Evolutionary conservation across 2,329 filamentous ascomycete genomes (phyloP), one percentile per base, ranked within the genome.

Genomic region (Torrubiellomyces zombiae): DNA sequence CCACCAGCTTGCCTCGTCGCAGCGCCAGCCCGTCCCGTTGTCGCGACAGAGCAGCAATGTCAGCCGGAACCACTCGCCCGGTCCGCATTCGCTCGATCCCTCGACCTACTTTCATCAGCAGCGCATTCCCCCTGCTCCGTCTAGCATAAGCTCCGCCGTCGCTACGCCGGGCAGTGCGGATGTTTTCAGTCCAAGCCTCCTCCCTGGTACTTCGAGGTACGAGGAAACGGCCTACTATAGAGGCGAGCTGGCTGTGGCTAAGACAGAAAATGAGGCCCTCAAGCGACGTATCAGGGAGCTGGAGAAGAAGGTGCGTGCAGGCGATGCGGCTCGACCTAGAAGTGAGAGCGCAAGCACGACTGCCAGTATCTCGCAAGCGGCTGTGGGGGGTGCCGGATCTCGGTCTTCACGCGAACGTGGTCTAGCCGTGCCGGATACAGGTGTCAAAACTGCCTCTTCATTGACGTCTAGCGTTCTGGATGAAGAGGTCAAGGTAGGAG

Each of bases 201-300:
- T 75, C 34, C 59, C 63, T 3, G 66, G 59, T 3, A 74, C 68
- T 0, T 45, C 56, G 8, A 59, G 70, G 9, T 73, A 71, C 40
- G 71, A 75, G 35, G 71, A 76, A 44, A 66, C 66, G 1, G 63
- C 61, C 0, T 62, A 60, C 30, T 68, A 67, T 37, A 56, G 69
- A 4, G 54, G 59, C 18, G 71, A 76, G 40, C 51, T 76, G 0
- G 71, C 76, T 14, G 49, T 38, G 5, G 64, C 67, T 19, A 75
- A 72, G 48, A 55, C 59, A 23, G 72, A 77, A 47, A 76, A 77
- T 31, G 71, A 76, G 26, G 43, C 47, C 0, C 47, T 77, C 22
- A 72, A 70, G 51, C 55, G 60, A 27, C 58, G 65, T 9, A 63
- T 77, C 29, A 58, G 67, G 22, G 71, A 76, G 21, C 47, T 77